These are phyloP conservation scores for Cryptococcus deneoformans DNA, from an alignment of 1,284 basidiomycete genomes.

Conservation along the genomic window DNA sequence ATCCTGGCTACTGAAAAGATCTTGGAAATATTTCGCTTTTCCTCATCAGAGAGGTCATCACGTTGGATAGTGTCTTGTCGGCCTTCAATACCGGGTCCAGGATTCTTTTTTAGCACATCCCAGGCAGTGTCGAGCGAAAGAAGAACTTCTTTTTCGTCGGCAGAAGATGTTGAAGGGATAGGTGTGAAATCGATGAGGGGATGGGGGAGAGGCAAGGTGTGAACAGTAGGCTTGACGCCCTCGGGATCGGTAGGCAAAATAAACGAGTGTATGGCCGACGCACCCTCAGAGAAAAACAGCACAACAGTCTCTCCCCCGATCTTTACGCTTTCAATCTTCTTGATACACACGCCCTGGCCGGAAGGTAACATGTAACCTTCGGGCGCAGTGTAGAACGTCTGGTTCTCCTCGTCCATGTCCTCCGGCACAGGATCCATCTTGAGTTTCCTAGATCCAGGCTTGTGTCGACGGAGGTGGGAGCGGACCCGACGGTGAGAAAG, in stretches of 20 bases:
- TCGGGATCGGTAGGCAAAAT: conserved; percentile 21
- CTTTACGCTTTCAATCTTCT: conserved; percentile 31
- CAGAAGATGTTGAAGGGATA: conserved; percentile 11
- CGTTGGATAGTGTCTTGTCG: conserved; percentile 9
- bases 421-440: conserved; percentile 19
- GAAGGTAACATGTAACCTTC: conserved; percentile 40
- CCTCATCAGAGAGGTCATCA: conserved; percentile 9
- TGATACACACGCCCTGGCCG: conserved; percentile 44
- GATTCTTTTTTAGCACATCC: conserved; percentile 26
- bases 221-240: conserved; percentile 12
- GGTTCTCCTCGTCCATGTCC: conserved; percentile 35
- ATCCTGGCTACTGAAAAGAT: conserved; percentile 15
- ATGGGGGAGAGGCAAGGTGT: conserved; percentile 28
- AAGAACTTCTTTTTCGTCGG: conserved; percentile 21
- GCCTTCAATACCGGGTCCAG: conserved; percentile 14
- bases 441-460: conserved; percentile 2
- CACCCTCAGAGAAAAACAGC: conserved; percentile 47
- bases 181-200: conserved; percentile 44
- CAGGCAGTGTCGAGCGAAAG: conserved; percentile 44
- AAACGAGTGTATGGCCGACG: conserved; percentile 41
- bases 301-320: conserved; percentile 31
- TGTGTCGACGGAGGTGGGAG: conserved; percentile 31
- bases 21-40: conserved; percentile 13
- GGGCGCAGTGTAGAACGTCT: conserved; percentile 35
- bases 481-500: conserved; percentile 62